Evolutionary conservation across 306 rosid genomes (phyloP).

Genomic region (Trifolium dubium): DNA sequence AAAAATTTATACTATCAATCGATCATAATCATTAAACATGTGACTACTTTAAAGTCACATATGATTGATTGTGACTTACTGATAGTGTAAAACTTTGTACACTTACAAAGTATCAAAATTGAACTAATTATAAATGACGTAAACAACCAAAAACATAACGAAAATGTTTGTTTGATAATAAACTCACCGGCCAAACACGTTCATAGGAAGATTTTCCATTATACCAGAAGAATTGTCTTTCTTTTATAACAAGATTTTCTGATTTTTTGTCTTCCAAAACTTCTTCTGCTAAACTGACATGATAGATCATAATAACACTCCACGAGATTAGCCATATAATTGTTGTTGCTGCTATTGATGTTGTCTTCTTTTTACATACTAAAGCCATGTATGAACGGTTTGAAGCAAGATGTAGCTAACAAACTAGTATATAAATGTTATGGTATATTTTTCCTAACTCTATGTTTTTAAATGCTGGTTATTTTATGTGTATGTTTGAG

Average conservation of each 20-base stretch:
- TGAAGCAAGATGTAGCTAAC: constrained; percentile 12
- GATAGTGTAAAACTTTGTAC: no score
- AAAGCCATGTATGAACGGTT: constrained; percentile 51
- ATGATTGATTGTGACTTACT: no score
- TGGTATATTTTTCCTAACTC: neutral
- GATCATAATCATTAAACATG: no score
- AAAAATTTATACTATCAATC: no score
- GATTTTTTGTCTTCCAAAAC: constrained; percentile 51
- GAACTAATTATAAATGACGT: neutral
- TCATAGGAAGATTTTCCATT: constrained; percentile 60
- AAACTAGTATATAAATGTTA: neutral
- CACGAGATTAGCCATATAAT: constrained; percentile 50
- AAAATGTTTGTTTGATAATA: neutral
- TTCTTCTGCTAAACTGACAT: constrained; percentile 56
- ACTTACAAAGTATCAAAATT: no score
- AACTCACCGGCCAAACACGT: constrained; percentile 85
- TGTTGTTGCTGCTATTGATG: constrained; percentile 42
- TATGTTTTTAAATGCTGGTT: constrained; percentile 2
- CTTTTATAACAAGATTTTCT: constrained; percentile 12
- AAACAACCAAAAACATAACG: neutral
- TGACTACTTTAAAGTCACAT: no score
- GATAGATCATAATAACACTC: constrained; percentile 51
- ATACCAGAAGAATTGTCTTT: constrained; percentile 59
- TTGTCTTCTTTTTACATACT: constrained; percentile 34
- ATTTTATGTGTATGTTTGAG: constrained; percentile 17